A percentile compares a stretch with the other conserved stretches of the same genome.
phyloP scores from a whole-genome alignment of 257 asterid species.

The Anisodus tanguticus region DNA sequence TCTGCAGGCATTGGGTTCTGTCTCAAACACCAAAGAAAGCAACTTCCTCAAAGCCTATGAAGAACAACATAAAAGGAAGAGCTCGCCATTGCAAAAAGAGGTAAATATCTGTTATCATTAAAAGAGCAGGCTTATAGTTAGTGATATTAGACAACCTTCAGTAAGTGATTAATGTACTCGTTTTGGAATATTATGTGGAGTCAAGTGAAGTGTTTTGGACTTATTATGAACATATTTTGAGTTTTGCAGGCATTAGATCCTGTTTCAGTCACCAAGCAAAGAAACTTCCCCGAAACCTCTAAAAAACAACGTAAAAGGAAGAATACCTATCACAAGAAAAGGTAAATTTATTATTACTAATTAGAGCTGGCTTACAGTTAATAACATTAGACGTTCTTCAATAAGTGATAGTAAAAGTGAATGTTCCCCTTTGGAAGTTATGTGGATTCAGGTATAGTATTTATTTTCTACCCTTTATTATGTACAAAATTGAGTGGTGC shows the following conservation, averaged over 20 bases:
- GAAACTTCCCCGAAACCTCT: slow-evolving; percentile 10
- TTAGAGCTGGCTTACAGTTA: background rate
- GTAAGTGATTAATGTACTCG: background rate
- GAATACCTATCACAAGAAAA: slow-evolving; percentile 19
- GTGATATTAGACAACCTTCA: background rate
- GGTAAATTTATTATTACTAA: slow-evolving; percentile 7
- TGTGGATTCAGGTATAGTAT: background rate
- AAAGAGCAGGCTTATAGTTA: background rate
- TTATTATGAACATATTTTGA: slow-evolving; percentile 17
- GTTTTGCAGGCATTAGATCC: slow-evolving; percentile 25
- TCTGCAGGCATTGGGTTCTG: too few relatives aligned
- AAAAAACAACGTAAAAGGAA: slow-evolving; percentile 25
- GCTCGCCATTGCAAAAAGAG: background rate
- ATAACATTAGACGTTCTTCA: background rate
- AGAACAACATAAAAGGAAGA: too few relatives aligned
- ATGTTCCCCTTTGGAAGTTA: background rate
- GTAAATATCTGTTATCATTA: background rate
- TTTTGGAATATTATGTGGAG: background rate
- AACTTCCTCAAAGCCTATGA: too few relatives aligned
- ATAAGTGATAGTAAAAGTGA: background rate
- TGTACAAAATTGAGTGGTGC: background rate
- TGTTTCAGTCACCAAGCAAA: slow-evolving; percentile 20
- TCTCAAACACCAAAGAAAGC: too few relatives aligned
- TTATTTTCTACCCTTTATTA: background rate
- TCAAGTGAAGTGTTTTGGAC: background rate